These are phyloP conservation scores for Fistulinella prunicolor DNA, from an alignment of 768 basidiomycete genomes.

Conservation along the genomic window DNA sequence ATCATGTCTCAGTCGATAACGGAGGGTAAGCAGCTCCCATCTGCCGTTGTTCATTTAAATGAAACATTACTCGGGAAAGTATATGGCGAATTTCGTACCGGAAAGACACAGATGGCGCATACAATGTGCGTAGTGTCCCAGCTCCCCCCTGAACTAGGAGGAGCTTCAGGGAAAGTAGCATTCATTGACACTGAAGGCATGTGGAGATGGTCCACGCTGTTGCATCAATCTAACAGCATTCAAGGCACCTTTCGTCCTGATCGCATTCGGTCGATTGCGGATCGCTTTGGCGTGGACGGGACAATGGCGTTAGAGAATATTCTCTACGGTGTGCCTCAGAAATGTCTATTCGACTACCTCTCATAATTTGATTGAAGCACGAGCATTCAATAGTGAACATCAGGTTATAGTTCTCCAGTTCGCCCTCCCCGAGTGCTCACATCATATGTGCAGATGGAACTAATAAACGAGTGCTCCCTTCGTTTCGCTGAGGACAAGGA, in stretches of 20 bases:
- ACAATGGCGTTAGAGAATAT: constrained; percentile 86
- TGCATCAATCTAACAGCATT: constrained; percentile 20
- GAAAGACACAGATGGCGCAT: constrained; percentile 94
- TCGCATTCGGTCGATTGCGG: constrained; percentile 85
- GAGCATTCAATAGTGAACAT: constrained; percentile 91
- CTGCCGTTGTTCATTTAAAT: neutral
- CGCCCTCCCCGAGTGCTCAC: constrained; percentile 2
- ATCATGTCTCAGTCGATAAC: constrained; percentile 92
- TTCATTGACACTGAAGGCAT: constrained; percentile 87
- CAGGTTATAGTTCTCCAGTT: constrained; percentile 49
- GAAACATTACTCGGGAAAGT: constrained; percentile 43
- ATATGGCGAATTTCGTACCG: constrained; percentile 94
- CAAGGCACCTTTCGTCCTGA: constrained; percentile 96
- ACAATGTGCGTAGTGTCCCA: constrained; percentile 92
- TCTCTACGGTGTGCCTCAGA: constrained; percentile 62
- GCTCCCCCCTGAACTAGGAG: constrained; percentile 85
- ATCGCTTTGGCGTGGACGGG: constrained; percentile 91
- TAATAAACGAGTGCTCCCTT: constrained; percentile 84
- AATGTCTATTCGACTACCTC: neutral
- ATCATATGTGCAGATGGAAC: constrained; percentile 63
- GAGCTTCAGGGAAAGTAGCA: constrained; percentile 91
- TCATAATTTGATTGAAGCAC: constrained; percentile 46
- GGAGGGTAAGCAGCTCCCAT: constrained; percentile 53
- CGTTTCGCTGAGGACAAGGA: constrained; percentile 90
- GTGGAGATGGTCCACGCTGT: neutral